Evolutionary conservation across 2,329 filamentous ascomycete species (phyloP), one percentile per base, ranked within the genome.

Genomic region (Colletotrichum echinochloae): DNA sequence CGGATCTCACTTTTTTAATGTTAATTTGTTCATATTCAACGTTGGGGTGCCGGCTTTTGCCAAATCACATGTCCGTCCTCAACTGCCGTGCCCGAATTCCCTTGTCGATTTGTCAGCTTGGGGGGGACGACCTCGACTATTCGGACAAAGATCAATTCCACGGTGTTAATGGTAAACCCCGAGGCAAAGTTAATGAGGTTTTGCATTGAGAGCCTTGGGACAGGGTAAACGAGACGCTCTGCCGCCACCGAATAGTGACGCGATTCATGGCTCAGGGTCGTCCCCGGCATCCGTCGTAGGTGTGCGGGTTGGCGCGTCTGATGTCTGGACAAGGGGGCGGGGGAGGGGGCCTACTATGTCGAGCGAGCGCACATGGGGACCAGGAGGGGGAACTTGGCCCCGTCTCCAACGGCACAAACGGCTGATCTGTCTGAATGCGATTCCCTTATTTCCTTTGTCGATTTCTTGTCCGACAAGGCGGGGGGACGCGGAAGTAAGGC

Each of bases 201-300:
- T 18, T 28, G 41, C 14, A 6, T 18, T 6, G 7, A 26, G 12
- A 23, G n/a, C 54, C 33, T 23, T n/a, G 41, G 44, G n/a, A 41
- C 23, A 18, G 30, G 20, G 11, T 14, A 49, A 49, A 14, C 60
- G 9, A 11, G 18, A 35, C 9, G 35, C 54, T n/a, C 20, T 46
- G 52, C 26, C 41, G 33, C 23, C 18, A 37, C 56, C 56, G 26
- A n/a, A 51, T 33, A 37, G 33, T 49, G 20, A 66, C 67, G 51
- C 57, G 63, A 70, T 56, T 66, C 56, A 57, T 70, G 67, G 51
- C 37, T 39, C 56, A 46, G 56, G 41, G 63, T 46, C 35, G 2
- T 48, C 26, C 51, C 49, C 39, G 3, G 51, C 39, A 23, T 5
- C 28, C 33, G 18, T 56, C 54, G 23, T 14, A 37, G 20, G 30